Conservation (phyloP, 83 land plant genomes). For the Thuja plicata region DNA sequence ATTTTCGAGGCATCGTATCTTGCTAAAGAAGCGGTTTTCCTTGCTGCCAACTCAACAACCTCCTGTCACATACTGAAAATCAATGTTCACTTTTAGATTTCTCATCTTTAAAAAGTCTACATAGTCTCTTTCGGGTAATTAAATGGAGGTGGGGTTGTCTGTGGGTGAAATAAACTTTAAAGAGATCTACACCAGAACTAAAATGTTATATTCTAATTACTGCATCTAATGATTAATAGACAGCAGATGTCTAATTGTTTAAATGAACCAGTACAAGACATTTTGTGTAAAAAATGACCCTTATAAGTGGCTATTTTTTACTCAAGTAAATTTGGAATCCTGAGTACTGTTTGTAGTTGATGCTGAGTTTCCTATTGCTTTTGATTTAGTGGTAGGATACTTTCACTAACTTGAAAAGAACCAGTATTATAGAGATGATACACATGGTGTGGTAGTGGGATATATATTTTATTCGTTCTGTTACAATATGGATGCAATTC, state of each 20-base stretch:
- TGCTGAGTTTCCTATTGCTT: neutral
- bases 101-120: neutral
- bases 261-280: neutral
- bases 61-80: slow-evolving; percentile 58
- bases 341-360: neutral
- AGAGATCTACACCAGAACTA: neutral
- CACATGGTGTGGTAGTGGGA: neutral
- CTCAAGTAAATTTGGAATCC: neutral
- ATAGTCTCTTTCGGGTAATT: neutral
- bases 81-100: neutral
- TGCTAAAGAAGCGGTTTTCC: slow-evolving; percentile 88
- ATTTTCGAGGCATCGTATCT: slow-evolving; percentile 77
- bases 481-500: neutral
- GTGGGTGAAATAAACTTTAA: neutral
- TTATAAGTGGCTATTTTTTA: neutral
- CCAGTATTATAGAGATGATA: neutral
- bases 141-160: neutral
- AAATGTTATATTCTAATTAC: neutral
- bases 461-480: neutral
- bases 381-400: neutral
- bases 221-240: neutral
- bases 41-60: slow-evolving; percentile 82
- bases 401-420: neutral
- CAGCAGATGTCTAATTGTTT: neutral
- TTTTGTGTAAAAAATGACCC: neutral